Conservation (phyloP, 805 yeast genomes). For the Candida takata region DNA sequence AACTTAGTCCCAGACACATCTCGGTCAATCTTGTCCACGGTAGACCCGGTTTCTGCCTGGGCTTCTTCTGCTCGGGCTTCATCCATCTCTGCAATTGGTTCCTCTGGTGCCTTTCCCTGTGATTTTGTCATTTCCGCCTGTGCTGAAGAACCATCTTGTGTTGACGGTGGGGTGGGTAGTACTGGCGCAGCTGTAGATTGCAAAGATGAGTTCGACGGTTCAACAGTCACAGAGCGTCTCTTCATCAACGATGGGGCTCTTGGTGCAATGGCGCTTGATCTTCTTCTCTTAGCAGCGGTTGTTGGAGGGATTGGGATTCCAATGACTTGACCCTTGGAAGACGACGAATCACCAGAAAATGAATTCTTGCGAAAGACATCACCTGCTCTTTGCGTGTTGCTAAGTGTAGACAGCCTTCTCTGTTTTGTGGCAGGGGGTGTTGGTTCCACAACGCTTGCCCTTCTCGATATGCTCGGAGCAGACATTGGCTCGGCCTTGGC, state of each 20-base stretch:
- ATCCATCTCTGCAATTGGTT: constrained; percentile 4
- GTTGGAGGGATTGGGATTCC: constrained; percentile 19
- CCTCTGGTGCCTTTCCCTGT: constrained; percentile 7
- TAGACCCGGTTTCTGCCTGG: neutral
- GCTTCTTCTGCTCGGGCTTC: constrained; percentile 1
- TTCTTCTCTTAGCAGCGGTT: constrained; percentile 6
- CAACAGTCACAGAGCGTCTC: constrained; percentile 6
- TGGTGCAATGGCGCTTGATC: constrained; percentile 3
- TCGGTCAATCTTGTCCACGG: neutral
- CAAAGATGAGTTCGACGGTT: neutral
- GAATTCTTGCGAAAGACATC: constrained; percentile 27
- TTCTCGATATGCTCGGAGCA: constrained; percentile 8
- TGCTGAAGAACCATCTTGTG: constrained; percentile 4
- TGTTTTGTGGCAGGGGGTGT: constrained; percentile 21
- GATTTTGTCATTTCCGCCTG: constrained; percentile 3
- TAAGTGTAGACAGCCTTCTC: constrained; percentile 34
- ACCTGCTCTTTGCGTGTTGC: constrained; percentile 25
- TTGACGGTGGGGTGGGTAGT: constrained; percentile 11
- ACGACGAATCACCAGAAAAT: constrained; percentile 8
- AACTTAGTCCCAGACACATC: neutral
- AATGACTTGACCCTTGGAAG: constrained; percentile 20
- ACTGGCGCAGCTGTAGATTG: neutral
- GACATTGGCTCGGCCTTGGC: neutral
- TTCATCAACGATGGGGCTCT: constrained; percentile 1
- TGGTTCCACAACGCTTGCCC: constrained; percentile 12